Conservation (phyloP, 257 asterid species). For the Fraxinus americana region DNA sequence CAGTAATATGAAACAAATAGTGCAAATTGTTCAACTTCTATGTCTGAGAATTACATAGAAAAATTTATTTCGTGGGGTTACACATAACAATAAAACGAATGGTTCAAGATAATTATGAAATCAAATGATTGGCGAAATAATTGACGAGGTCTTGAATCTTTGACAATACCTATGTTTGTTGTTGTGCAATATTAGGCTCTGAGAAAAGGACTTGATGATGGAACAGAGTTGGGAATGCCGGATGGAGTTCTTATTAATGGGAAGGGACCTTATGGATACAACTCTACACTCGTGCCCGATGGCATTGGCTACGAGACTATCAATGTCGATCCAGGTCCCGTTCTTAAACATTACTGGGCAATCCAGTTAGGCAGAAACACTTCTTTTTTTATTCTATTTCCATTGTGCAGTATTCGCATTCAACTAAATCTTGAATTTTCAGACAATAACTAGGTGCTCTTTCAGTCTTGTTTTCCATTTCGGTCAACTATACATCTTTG, state of each 20-base stretch:
- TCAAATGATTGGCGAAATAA: background rate
- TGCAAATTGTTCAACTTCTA: background rate
- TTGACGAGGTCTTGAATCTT: background rate
- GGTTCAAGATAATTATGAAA: background rate
- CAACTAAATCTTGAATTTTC: background rate
- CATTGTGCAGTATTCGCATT: background rate
- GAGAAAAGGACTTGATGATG: conserved; percentile 64
- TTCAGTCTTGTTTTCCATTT: background rate
- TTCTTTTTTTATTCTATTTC: background rate
- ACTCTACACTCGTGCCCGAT: conserved; percentile 72
- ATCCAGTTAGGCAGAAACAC: background rate
- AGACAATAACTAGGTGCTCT: background rate
- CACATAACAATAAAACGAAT: background rate
- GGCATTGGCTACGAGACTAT: conserved; percentile 78
- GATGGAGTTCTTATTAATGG: conserved; percentile 97
- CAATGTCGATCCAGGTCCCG: conserved; percentile 79
- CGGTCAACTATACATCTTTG: background rate
- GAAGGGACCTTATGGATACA: conserved; percentile 93
- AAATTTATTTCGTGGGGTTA: background rate
- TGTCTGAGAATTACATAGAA: background rate
- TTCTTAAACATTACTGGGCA: conserved; percentile 8
- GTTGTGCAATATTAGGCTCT: conserved; percentile 50
- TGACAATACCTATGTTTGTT: background rate
- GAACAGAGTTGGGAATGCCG: conserved; percentile 80
- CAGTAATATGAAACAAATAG: background rate